These are phyloP conservation scores for Neurospora sp. DNA, from an alignment of 495 filamentous ascomycete genomes.

Conservation along the genomic window DNA sequence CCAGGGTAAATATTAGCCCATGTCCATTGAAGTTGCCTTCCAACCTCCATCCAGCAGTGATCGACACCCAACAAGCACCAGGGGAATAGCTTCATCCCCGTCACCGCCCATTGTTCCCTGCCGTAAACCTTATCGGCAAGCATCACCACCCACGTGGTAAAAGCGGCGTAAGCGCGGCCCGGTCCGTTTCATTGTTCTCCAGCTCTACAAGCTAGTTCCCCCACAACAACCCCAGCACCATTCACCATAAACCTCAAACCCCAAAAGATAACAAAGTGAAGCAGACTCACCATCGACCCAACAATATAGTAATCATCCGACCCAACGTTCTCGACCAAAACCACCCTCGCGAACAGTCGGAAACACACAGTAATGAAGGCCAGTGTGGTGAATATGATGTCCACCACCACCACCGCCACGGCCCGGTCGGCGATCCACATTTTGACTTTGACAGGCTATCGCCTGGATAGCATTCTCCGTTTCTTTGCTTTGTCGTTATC, in stretches of 20 bases:
- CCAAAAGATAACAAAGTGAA: neutral
- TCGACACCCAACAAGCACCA: neutral
- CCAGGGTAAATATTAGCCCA: neutral
- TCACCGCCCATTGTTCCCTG: neutral
- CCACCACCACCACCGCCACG: slow-evolving; percentile 10
- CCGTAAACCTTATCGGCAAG: neutral
- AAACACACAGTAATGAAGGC: slow-evolving; percentile 13
- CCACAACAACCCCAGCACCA: neutral
- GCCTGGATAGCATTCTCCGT: neutral
- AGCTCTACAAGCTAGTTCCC: too few species aligned
- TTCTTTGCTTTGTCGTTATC: neutral
- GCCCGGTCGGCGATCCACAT: slow-evolving; percentile 10
- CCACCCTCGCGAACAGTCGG: slow-evolving; percentile 8
- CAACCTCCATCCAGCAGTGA: slow-evolving; percentile 1
- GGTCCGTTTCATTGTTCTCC: neutral
- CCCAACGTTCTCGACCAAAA: slow-evolving; percentile 14
- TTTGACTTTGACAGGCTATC: neutral
- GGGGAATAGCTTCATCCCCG: neutral
- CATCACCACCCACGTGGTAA: neutral
- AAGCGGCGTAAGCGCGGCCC: neutral
- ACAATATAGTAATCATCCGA: slow-evolving; percentile 13
- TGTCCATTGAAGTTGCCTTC: neutral
- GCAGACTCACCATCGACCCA: slow-evolving; percentile 7
- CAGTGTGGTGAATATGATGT: slow-evolving; percentile 13
- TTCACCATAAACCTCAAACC: neutral